Base-by-base conservation (phyloP, 2,329 filamentous ascomycete species). In the Colletotrichum sp. region DNA sequence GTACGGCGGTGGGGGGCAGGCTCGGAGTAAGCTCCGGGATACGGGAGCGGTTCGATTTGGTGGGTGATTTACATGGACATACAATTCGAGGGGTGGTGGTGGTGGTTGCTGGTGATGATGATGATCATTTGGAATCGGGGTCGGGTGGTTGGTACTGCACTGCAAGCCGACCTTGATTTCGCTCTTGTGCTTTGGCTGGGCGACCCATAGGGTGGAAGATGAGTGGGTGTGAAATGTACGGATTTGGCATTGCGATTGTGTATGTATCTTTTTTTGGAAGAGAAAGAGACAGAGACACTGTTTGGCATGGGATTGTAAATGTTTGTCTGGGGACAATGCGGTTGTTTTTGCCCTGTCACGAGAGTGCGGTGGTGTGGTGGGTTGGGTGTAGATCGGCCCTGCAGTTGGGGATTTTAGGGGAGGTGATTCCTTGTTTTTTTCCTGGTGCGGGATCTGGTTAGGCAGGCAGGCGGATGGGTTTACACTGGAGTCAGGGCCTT, bases 21-120 rank as follows among this genome's bases (percentile, higher is more conserved):
- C 21, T 64, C 73, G 73, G 73, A 76, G 70, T 26, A 10, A 15
- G 59, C 73, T 76, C 73, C 73, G 73, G 72, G 70, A 68, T 69
- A 69, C 72, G 72, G 72, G 68, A 55, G 28, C 36, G 64, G 73
- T 30, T 24, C 52, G 68, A 66, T 66, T 71, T 39, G 68, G 68
- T 28, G 36, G 39, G 6, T 36, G 65, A n/a, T 68, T 28, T 18
- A 64, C 21, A 36, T 18, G 7, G 1, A n/a, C 16, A n/a, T 62
- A 2, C 55, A 24, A 26, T 16, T 9, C 16, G 24, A 34, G 30
- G 59, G 18, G 21, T 36, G n/a, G 44, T 18, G 18, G 52, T 32
- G 36, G 26, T 12, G 55, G 52, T 24, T 15, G 34, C 6, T 60
- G 57, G 0, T n/a, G 30, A 9, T 26, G 59, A 32, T 21, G 32